Base-by-base conservation (phyloP, 2,329 filamentous ascomycete genomes). In the Zopfia rhizophila region DNA sequence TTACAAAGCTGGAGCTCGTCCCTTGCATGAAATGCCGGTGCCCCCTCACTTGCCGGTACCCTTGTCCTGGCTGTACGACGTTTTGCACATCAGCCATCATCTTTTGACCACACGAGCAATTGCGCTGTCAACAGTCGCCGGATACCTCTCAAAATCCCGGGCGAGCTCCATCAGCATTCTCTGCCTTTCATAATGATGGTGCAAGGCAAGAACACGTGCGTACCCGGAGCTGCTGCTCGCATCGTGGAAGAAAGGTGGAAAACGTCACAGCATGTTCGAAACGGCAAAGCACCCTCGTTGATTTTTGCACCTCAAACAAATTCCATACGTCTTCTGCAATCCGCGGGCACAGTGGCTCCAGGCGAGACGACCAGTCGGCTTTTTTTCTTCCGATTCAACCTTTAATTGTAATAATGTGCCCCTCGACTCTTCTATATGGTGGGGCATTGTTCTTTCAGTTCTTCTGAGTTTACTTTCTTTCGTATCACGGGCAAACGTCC, bases 251-350 rank as follows among this genome's bases (percentile, higher is more conserved):
- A 32, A 27, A 17, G 38, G 58, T 61, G 55, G 43, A 56, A 44
- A 51, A 60, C 65, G 66, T 70, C 67, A 70, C 69, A 44, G 62
- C 60, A 55, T 53, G 60, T 65, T 66, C 48, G 55, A 69, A 68
- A 53, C 38, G 65, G 67, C 55, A 66, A 68, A 62, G 67, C 48
- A 64, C 49, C 53, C 51, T 58, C 54, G 48, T 50, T 49, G 50
- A 60, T 60, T 49, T n/a, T 60, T 62, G 62, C 61, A 63, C 45
- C 55, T 59, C 60, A 64, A 57, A 63, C 63, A 55, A 51, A 60
- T 61, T 55, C 58, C 55, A 61, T 52, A 58, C 55, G 52, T 31
- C 48, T 63, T 48, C 46, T 50, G 46, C 51, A 53, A 45, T 47
- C 51, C 42, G 32, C 36, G 50, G 43, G 57, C 13, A 14, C 11